Evolutionary conservation across 1,284 basidiomycete species (phyloP).

Genomic region (Porogramme epimiltina): DNA sequence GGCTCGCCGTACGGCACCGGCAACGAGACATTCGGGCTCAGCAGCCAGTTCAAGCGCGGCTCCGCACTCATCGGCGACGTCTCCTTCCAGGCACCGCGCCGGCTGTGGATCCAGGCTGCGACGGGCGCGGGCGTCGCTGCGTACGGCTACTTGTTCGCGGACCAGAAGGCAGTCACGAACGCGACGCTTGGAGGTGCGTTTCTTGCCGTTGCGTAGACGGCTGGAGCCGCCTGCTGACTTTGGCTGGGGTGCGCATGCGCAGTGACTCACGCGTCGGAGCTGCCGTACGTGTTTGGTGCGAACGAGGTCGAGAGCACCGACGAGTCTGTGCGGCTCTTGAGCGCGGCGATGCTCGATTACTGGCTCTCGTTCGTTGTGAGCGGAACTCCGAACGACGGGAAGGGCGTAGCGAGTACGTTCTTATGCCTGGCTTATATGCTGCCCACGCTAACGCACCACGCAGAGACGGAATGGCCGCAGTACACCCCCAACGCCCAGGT

Average conservation of each 20-base stretch:
- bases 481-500: slow-evolving; percentile 16
- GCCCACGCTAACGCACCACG: not conserved
- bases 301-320: slow-evolving; percentile 22
- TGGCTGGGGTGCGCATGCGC: not conserved
- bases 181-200: slow-evolving; percentile 27
- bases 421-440: not conserved
- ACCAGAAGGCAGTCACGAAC: slow-evolving; percentile 34
- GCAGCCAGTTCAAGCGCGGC: slow-evolving; percentile 44
- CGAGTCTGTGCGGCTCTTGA: slow-evolving; percentile 32
- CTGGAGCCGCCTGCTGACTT: too few relatives aligned
- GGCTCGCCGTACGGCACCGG: slow-evolving; percentile 55
- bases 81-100: slow-evolving; percentile 41
- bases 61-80: slow-evolving; percentile 47
- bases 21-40: slow-evolving; percentile 49
- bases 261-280: slow-evolving; percentile 44
- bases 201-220: not conserved
- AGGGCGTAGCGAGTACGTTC: slow-evolving; percentile 39
- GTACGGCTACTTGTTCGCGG: slow-evolving; percentile 51
- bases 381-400: slow-evolving; percentile 50
- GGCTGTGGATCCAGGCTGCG: slow-evolving; percentile 42
- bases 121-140: slow-evolving; percentile 41
- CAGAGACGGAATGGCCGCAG: slow-evolving; percentile 23
- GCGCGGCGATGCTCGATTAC: slow-evolving; percentile 47
- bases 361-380: slow-evolving; percentile 54
- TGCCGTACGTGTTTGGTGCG: slow-evolving; percentile 41